Conservation (phyloP, 1,284 basidiomycete genomes). For the Taiwanofungus camphoratus region DNA sequence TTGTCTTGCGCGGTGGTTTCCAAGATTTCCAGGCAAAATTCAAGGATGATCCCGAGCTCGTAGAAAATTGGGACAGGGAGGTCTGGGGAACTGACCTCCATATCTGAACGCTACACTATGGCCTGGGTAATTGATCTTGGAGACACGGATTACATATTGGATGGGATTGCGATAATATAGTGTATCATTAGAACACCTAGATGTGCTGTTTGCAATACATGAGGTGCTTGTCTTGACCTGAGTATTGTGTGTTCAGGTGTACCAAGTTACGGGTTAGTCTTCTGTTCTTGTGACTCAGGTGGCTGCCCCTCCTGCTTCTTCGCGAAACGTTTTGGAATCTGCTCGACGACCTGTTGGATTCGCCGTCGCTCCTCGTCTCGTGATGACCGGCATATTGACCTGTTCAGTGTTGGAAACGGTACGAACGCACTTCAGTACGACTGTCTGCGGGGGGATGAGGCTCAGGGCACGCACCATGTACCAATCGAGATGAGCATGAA, state of each 20-base stretch:
- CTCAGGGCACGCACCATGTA: conserved; percentile 35
- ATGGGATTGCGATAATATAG: background rate
- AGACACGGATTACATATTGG: background rate
- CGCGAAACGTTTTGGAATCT: conserved; percentile 48
- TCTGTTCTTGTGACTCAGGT: background rate
- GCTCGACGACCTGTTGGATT: conserved; percentile 53
- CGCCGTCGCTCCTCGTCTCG: conserved; percentile 48
- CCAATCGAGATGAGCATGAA: conserved; percentile 47
- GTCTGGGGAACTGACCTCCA: conserved; percentile 38
- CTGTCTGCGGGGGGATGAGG: background rate
- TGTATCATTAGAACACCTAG: conserved; percentile 4
- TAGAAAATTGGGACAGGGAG: conserved; percentile 69
- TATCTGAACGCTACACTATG: conserved; percentile 1
- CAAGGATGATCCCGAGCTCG: conserved; percentile 63
- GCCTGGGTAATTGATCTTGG: background rate
- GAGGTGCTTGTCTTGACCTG: background rate
- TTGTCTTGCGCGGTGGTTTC: conserved; percentile 67
- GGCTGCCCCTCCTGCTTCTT: conserved; percentile 32
- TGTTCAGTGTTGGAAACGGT: conserved; percentile 20
- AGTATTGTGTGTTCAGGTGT: background rate
- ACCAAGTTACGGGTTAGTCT: background rate
- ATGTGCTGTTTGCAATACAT: background rate
- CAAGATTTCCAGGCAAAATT: conserved; percentile 60
- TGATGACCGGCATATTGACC: conserved; percentile 59
- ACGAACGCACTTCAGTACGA: background rate